Evolutionary conservation across 345 rosid species (phyloP).

Genomic region (Viola odorata): DNA sequence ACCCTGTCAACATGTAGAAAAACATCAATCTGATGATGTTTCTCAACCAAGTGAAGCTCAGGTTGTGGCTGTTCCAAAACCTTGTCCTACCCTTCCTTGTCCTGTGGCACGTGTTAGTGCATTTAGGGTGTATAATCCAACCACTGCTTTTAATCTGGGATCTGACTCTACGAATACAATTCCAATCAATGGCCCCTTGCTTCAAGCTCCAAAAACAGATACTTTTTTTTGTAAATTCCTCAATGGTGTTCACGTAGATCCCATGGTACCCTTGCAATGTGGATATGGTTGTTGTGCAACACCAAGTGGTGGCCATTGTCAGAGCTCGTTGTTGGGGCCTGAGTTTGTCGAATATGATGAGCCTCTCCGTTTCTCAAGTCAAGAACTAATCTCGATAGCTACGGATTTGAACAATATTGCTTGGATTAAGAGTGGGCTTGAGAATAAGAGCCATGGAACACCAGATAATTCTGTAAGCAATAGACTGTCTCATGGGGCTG

Average conservation of each 20-base stretch:
- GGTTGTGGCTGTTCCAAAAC: constrained; percentile 19
- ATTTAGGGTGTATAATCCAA: constrained; percentile 53
- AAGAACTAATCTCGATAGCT: constrained; percentile 68
- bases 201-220: constrained; percentile 47
- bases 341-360: constrained; percentile 82
- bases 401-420: constrained; percentile 83
- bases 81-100: constrained; percentile 26
- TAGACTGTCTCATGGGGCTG: constrained; percentile 22
- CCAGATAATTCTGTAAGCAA: constrained; percentile 16
- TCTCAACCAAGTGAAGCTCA: constrained; percentile 21
- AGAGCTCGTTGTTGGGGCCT: constrained; percentile 58
- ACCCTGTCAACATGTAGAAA: constrained; percentile 22
- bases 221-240: constrained; percentile 44
- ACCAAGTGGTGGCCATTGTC: constrained; percentile 22
- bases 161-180: constrained; percentile 25
- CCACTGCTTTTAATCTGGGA: constrained; percentile 25
- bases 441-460: constrained; percentile 25
- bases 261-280: constrained; percentile 50
- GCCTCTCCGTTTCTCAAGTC: constrained; percentile 44
- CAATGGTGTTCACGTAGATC: constrained; percentile 47
- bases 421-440: constrained; percentile 76
- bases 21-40: constrained; percentile 5
- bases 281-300: constrained; percentile 65
- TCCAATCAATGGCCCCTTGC: constrained; percentile 48
- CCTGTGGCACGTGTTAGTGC: constrained; percentile 70